These are phyloP conservation scores for Sarcocystis neurona DNA, from an alignment of 169 alveolate genomes.

Conservation along the genomic window DNA sequence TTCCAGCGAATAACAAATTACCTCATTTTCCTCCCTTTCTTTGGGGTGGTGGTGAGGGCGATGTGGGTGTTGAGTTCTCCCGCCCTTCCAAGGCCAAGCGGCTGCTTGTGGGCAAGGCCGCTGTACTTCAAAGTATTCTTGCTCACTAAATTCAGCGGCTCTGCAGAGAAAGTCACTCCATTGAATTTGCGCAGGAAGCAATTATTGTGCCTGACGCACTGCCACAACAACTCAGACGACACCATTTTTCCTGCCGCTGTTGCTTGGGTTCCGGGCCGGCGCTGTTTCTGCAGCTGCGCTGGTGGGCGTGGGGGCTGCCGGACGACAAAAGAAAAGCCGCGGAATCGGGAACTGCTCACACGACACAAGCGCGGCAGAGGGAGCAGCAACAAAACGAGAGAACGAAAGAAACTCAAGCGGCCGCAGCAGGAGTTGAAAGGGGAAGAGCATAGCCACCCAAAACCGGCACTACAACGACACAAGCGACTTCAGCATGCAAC, in stretches of 20 bases:
- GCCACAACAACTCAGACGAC: slow-evolving; percentile 45
- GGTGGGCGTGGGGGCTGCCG: not conserved
- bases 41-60: slow-evolving; percentile 27
- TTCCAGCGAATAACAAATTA: too few species aligned
- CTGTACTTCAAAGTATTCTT: slow-evolving; percentile 34
- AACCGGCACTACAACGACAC: too few species aligned
- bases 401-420: not conserved
- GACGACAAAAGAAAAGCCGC: not conserved
- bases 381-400: not conserved
- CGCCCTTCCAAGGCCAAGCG: slow-evolving; percentile 17
- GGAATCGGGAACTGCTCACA: not conserved
- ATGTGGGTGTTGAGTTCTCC: slow-evolving; percentile 8
- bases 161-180: slow-evolving; percentile 26
- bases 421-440: not conserved
- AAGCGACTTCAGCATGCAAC: too few species aligned
- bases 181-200: slow-evolving; percentile 40
- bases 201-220: slow-evolving; percentile 31
- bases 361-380: not conserved
- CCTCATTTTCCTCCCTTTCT: slow-evolving; percentile 3
- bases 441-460: too few species aligned
- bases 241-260: slow-evolving; percentile 10
- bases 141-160: slow-evolving; percentile 28
- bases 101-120: slow-evolving; percentile 50
- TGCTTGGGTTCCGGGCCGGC: not conserved
- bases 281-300: not conserved